phyloP scores from a whole-genome alignment of 1,284 basidiomycete genomes.

The Pseudozyma tsukubaensis region DNA sequence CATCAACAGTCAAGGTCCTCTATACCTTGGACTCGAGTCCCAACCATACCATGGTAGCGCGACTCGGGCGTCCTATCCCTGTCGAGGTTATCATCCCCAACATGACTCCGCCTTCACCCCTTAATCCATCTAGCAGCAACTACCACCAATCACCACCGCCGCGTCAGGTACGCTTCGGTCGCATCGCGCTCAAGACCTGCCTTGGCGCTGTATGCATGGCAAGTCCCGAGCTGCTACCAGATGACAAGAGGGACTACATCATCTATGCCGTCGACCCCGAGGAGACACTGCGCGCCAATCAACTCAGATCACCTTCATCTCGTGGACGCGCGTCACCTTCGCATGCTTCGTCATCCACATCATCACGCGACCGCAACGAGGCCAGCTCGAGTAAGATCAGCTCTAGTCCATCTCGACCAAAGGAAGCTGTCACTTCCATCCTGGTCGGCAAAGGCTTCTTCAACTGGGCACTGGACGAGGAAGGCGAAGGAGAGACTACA shows the following conservation, averaged over 20 bases:
- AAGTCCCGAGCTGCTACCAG: constrained; percentile 65
- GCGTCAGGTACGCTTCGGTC: constrained; percentile 53
- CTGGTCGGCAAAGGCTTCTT: constrained; percentile 66
- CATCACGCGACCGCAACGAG: constrained; percentile 29
- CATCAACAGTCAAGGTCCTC: constrained; percentile 63
- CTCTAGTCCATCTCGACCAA: constrained; percentile 31
- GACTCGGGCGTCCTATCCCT: constrained; percentile 41
- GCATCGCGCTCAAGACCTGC: constrained; percentile 63
- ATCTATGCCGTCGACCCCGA: constrained; percentile 68
- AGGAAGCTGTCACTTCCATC: constrained; percentile 39
- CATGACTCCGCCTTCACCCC: constrained; percentile 40
- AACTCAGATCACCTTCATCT: constrained; percentile 37
- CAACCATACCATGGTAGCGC: constrained; percentile 63
- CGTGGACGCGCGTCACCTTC: constrained; percentile 20
- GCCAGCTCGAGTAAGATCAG: constrained; percentile 37
- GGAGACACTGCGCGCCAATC: constrained; percentile 55
- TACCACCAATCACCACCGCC: constrained; percentile 25
- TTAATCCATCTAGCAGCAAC: constrained; percentile 20
- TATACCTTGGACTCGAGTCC: constrained; percentile 65
- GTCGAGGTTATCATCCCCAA: constrained; percentile 57
- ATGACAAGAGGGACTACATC: constrained; percentile 61
- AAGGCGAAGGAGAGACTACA: constrained; percentile 62
- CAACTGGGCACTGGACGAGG: constrained; percentile 60
- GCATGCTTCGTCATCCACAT: constrained; percentile 24
- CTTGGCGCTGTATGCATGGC: constrained; percentile 65